Percentiles rank a stretch among this genome's conserved stretches.
phyloP scores from a whole-genome alignment of 768 basidiomycete species.

The Pulveroboletus sp. region DNA sequence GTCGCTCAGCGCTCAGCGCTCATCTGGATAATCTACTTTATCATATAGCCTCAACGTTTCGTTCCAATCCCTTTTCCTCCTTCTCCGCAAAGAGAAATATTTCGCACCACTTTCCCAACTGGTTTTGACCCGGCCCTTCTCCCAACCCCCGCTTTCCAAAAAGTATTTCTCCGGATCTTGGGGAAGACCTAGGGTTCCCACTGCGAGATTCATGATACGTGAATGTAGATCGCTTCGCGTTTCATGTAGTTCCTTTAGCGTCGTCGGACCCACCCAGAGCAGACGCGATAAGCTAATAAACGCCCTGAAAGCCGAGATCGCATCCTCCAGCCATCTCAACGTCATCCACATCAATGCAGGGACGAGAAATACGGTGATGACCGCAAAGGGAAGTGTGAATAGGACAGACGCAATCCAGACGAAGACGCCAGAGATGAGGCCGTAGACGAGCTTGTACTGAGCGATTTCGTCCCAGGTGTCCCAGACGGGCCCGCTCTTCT shows the following conservation, averaged over 20 bases:
- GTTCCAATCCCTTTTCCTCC: constrained; percentile 88
- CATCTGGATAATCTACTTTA: constrained; percentile 74
- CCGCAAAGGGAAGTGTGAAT: constrained; percentile 59
- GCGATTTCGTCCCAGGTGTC: constrained; percentile 90
- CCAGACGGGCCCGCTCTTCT: constrained; percentile 76
- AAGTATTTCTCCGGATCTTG: constrained; percentile 68
- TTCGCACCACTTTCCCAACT: constrained; percentile 66
- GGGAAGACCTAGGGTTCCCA: constrained; percentile 56
- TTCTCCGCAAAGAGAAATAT: constrained; percentile 75
- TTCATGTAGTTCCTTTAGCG: constrained; percentile 50
- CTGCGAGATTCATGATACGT: constrained; percentile 65
- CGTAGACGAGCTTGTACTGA: constrained; percentile 84
- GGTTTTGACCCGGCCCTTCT: constrained; percentile 66
- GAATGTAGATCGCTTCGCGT: constrained; percentile 54
- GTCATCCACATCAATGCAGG: constrained; percentile 87
- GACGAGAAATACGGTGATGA: constrained; percentile 54
- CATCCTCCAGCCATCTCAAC: constrained; percentile 85
- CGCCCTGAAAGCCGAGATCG: constrained; percentile 74
- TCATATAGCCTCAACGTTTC: constrained; percentile 81
- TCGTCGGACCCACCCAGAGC: constrained; percentile 55
- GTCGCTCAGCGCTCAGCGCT: too few species aligned
- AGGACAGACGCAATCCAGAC: constrained; percentile 58
- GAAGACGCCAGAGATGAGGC: constrained; percentile 64
- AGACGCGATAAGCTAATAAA: constrained; percentile 58
- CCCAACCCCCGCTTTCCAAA: constrained; percentile 49